Base-by-base conservation (phyloP, 441 rosid genomes). In the Croton laevigatus region DNA sequence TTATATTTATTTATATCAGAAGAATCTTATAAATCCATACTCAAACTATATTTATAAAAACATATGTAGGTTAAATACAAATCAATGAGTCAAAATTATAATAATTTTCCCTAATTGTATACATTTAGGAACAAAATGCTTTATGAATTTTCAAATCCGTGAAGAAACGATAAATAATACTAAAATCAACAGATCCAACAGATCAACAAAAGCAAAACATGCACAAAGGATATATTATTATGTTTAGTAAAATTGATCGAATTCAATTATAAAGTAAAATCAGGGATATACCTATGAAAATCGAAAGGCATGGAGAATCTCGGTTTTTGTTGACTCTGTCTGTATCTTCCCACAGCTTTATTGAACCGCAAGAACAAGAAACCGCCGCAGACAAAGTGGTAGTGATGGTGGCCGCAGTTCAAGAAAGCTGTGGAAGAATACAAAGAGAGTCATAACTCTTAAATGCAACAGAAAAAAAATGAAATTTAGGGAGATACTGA, bases 381-480 rank as follows among this genome's bases (percentile, higher is more conserved):
- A 22, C 4, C 45, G 61, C 44, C 11, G 7, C 44, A 40, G 44
- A 9, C 5, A 7, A 7, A 19, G 19, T 40, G 68, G 8, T 54
- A 19, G 53, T n/a, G 57, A 8, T n/a, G 4, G 27, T 20, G 17
- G 46, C 36, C 59, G 91, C 98, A 88, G 98, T 93, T 93, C 98
- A 93, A 93, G 98, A 93, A 93, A 93, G 98, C 98, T 93, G 98
- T 93, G 98, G 98, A 93, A 91, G 82, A 89, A 88, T 86, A 91
- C 89, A 84, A 80, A 88, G 83, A 93, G 91, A 66, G 71, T 69
- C 98, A 32, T 16, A 27, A 27, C 32, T 27, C 32, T 1, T 27
- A 0, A 36, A 37, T 0, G 20, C 23, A 19, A 19, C 1, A 40
- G 9, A 6, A 40, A 40, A 40, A 6, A 6, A 6, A 40, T 40